Base-by-base conservation (phyloP, 805 yeast species). In the Candida morakotiae region DNA sequence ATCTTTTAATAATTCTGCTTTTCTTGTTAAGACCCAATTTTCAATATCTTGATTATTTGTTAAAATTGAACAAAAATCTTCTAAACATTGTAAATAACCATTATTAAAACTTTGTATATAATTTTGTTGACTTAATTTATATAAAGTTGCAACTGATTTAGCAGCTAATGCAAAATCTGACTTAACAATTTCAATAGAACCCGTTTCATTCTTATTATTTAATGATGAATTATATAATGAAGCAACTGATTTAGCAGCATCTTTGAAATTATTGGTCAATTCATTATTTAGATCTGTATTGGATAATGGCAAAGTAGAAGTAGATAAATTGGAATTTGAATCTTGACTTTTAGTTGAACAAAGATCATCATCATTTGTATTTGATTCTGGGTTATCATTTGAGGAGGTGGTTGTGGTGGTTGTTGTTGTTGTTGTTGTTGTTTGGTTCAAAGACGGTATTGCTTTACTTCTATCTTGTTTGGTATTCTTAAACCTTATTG, bases 201-300 rank as follows among this genome's bases (percentile, higher is more conserved):
- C 16, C 20, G 38, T 25, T 19, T 45, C 41, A 9, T 40, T 44
- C 7, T 49, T 39, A 9, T 40, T 44, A 7, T 49, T 39, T 10
- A 38, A 36, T 10, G 56, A 45, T 6, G 53, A 44, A 44, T 62
- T 63, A 43, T 65, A 66, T 10, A 68, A 49, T n/a, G 62, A 73
- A 11, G 88, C 82, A 19, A 82, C 84, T 5, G 84, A 72, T 38
- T 80, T 73, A 19, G 88, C 88, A 5, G 88, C 88, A 38, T 68
- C 69, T 54, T 78, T 81, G 60, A 82, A 83, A 51, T 81, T 83
- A n/a, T 63, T 58, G 0, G 79, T 69, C 20, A 83, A 63, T 31
- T 81, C 83, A 29, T 58, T 61, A 77, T 54, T n/a, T 77, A 60
- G 7, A 66, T 65, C 24, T 72, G 73, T n/a, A n/a, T n/a, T n/a